Evolutionary conservation across 805 yeast genomes (phyloP), one percentile per base, ranked within the genome.

Genomic region (Ogataea pilisensis): DNA sequence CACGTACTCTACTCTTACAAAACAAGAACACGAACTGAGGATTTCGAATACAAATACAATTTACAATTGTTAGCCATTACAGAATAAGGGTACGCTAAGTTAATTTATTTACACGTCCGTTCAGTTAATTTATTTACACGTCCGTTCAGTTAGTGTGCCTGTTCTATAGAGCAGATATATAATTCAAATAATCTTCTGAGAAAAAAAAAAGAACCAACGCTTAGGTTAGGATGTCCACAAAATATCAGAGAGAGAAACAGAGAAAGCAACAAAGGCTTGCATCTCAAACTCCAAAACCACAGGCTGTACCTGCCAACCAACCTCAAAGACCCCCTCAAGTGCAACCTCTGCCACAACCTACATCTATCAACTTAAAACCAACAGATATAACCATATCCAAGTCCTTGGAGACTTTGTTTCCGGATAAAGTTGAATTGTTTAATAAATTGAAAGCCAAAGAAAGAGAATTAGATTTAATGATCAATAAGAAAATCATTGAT

Each of bases 401-500:
- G 14, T 51, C 60, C 1, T 35, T 65, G 17, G 60, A 54, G 26
- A 38, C 46, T 13, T 34, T 53, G 31, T 65, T 64, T 43, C 68
- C 69, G 3, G 65, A 63, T 16, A 60, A 87, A 54, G 80, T 87
- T n/a, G 78, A 73, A 16, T 67, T 80, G 42, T 86, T 85, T 62
- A 76, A 83, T 54, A 73, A 79, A 39, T 69, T 91, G 34, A 74
- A 76, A 48, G 88, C 84, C 8, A 87, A 90, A n/a, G 99, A 93
- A 61, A 75, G 79, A 45, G 74, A 79, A 47, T 64, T 91, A 34
- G 98, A 93, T 61, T 76, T 91, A 42, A 73, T 85, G 49, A 78
- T 87, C 29, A 80, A 90, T 34, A 78, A 95, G 44, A 91, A 91
- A 60, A 76, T 87, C 46, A 74, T 86, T 40, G 98, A 91, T 54